These are phyloP conservation scores for Pestalotiopsis sp. DNA, from an alignment of 2,329 filamentous ascomycete species.

Conservation along the genomic window DNA sequence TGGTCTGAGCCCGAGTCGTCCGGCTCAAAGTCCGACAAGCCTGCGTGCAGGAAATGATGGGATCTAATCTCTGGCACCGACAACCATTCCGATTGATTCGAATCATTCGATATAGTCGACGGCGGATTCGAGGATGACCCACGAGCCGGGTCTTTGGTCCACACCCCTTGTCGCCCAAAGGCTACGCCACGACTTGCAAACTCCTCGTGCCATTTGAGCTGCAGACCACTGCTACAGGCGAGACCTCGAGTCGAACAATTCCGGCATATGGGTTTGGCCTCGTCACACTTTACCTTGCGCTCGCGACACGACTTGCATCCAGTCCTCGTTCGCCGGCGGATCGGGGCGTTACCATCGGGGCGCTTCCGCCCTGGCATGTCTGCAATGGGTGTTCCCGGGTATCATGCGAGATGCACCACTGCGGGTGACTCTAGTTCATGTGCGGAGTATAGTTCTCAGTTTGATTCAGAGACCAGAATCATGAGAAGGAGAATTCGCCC, in stretches of 20 bases:
- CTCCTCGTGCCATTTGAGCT: conserved; percentile 34
- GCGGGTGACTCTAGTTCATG: not conserved
- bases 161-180: conserved; percentile 44
- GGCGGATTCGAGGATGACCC: conserved; percentile 17
- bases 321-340: conserved; percentile 7
- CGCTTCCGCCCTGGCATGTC: conserved; percentile 14
- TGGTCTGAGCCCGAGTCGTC: not conserved
- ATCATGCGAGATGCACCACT: not conserved
- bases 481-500: too few relatives aligned
- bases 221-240: conserved; percentile 14
- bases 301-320: conserved; percentile 9
- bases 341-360: not conserved
- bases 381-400: not conserved
- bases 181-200: conserved; percentile 42
- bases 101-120: conserved; percentile 19
- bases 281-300: conserved; percentile 12
- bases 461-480: too few relatives aligned
- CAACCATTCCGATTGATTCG: conserved; percentile 16
- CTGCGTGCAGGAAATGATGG: conserved; percentile 19
- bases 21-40: not conserved
- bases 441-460: not conserved
- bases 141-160: conserved; percentile 29
- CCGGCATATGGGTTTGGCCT: conserved; percentile 8
- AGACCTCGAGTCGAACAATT: conserved; percentile 12
- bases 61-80: conserved; percentile 15